Evolutionary conservation across 257 asterid species (phyloP).

Genomic region (Echium plantagineum): DNA sequence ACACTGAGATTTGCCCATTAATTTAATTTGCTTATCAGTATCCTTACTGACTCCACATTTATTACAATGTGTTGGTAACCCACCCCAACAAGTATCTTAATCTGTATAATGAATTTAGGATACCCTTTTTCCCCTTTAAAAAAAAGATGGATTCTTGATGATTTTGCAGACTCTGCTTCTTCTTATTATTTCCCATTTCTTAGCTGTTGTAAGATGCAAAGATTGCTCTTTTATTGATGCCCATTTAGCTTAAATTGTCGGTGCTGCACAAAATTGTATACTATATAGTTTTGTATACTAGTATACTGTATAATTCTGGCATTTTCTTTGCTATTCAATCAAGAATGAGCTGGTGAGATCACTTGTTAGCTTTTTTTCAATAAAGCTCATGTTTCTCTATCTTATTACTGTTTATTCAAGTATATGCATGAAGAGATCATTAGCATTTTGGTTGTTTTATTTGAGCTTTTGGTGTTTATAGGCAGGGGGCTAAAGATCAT

Average conservation of each 20-base stretch:
- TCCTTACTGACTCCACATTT: background rate
- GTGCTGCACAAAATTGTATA: background rate
- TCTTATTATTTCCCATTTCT: background rate
- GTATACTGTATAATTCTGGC: background rate
- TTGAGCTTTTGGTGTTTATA: constrained; percentile 2
- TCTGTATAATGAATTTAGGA: background rate
- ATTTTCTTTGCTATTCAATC: background rate
- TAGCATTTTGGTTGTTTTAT: background rate
- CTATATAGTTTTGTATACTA: too few relatives aligned
- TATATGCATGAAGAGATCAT: background rate
- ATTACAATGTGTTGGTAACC: background rate
- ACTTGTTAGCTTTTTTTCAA: too few relatives aligned
- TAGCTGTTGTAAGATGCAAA: background rate
- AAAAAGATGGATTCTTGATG: background rate
- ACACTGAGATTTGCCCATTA: background rate
- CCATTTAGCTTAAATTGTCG: background rate
- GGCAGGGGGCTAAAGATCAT: constrained; percentile 27
- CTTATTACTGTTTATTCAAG: background rate
- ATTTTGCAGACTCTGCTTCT: background rate
- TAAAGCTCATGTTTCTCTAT: background rate
- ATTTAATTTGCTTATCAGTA: background rate
- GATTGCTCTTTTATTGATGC: background rate
- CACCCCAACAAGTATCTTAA: background rate
- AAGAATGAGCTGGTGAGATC: background rate
- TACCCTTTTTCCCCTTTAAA: background rate